Evolutionary conservation across 139 green algal genomes (phyloP), one percentile per base, ranked within the genome.

Genomic region (Asterochloris erici): DNA sequence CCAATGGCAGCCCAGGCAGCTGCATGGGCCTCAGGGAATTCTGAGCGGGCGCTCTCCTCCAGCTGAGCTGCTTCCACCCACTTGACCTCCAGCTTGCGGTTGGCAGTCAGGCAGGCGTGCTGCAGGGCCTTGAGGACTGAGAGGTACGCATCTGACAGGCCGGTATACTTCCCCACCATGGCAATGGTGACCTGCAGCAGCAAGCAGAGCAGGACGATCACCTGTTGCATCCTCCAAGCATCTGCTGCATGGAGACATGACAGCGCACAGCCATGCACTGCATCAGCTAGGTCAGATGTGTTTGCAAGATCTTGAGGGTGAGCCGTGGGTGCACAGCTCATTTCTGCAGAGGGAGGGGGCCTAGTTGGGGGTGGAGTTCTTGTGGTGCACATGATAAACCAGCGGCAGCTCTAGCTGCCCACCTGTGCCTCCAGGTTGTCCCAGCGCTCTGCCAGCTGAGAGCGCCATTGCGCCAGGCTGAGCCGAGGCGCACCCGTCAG

Each of bases 101-200:
- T 90, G 14, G 89, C 91, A 74, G 92, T 91, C 88, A 99, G 93
- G 88, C 95, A 97, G 17, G 97, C 96, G 85, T 99, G 97, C 92
- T 98, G 94, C 71, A 99, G 91, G 23, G 95, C 91, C 90, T 99
- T 99, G 81, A 97, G 93, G 19, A 99, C 96, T 17, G 89, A 96
- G 23, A 99, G 91, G 88, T 99, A 99, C 0, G 95, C 95, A 84
- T 99, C 97, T 14, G 87, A 90, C 64, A 99, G 92, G 68, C 89
- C 94, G 14, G 95, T 99, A 91, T 99, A 99, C 90, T 99, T 99
- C 85, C 97, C 95, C 54, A 98, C 95, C 90, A 99, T 93, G 6
- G 93, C 93, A 69, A 99, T 98, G 23, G 82, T 92, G 6, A 97
- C 38, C 38, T 54, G 38, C 38, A 54, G 88, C 24, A 82, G 74